These are phyloP conservation scores for Glebionis coronaria DNA, from an alignment of 129 eudicot genomes.

Conservation along the genomic window DNA sequence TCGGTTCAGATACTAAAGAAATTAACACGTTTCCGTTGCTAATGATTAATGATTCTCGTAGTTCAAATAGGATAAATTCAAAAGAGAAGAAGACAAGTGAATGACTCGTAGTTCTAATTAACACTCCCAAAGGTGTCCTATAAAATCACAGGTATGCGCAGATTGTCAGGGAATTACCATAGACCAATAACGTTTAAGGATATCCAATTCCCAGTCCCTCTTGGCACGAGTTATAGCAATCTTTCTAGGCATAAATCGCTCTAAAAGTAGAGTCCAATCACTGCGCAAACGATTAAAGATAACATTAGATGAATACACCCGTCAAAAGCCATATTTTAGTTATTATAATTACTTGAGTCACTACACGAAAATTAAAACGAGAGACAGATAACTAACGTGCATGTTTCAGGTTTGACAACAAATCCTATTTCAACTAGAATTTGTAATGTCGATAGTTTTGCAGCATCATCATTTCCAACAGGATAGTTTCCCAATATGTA, in stretches of 20 bases:
- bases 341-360: neutral
- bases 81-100: too few relatives aligned
- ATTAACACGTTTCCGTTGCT: too few relatives aligned
- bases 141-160: too few relatives aligned
- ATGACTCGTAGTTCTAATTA: too few relatives aligned
- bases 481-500: conserved; percentile 97
- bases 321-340: neutral
- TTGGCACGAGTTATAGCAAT: conserved; percentile 93
- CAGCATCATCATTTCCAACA: conserved; percentile 98
- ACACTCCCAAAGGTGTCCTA: too few relatives aligned
- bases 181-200: conserved; percentile 72
- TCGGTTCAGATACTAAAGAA: too few relatives aligned
- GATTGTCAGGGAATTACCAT: conserved; percentile 46
- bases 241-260: conserved; percentile 84
- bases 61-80: too few relatives aligned
- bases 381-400: conserved; percentile 76
- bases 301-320: neutral
- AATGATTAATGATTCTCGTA: too few relatives aligned
- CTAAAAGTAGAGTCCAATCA: conserved; percentile 94
- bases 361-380: neutral
- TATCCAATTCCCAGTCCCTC: conserved; percentile 89
- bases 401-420: conserved; percentile 66
- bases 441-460: conserved; percentile 87
- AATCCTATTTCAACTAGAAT: conserved; percentile 91
- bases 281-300: conserved; percentile 25